These are phyloP conservation scores for Cercospora zeina DNA, from an alignment of 2,329 filamentous ascomycete species.

Conservation along the genomic window DNA sequence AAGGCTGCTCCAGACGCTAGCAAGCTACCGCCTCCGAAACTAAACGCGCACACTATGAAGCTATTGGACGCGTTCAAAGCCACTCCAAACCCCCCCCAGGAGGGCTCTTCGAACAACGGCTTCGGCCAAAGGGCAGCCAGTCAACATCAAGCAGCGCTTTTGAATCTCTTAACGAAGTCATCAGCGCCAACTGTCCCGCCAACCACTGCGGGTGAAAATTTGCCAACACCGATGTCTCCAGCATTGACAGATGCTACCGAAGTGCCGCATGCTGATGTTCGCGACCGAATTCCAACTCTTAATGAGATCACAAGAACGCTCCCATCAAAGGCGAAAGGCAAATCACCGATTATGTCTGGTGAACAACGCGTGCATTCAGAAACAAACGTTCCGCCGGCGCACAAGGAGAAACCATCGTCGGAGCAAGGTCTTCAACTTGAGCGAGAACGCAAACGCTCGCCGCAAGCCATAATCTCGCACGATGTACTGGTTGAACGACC, in stretches of 20 bases:
- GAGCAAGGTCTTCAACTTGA: not conserved
- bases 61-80: slow-evolving; percentile 57
- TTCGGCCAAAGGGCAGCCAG: slow-evolving; percentile 34
- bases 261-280: slow-evolving; percentile 18
- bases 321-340: slow-evolving; percentile 27
- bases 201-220: not conserved
- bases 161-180: slow-evolving; percentile 48
- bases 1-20: slow-evolving; percentile 55
- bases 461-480: slow-evolving; percentile 7
- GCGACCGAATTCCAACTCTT: slow-evolving; percentile 30
- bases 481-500: slow-evolving; percentile 24
- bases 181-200: slow-evolving; percentile 23
- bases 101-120: slow-evolving; percentile 23
- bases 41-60: slow-evolving; percentile 59
- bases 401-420: not conserved
- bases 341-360: not conserved
- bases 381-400: not conserved
- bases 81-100: slow-evolving; percentile 2
- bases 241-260: slow-evolving; percentile 28
- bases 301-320: slow-evolving; percentile 41
- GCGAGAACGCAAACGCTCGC: not conserved
- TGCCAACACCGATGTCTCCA: slow-evolving; percentile 25
- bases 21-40: slow-evolving; percentile 59
- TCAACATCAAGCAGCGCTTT: slow-evolving; percentile 48
- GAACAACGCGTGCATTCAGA: not conserved